phyloP scores from a whole-genome alignment of 345 rosid genomes.

The Eutrema heterophyllum region DNA sequence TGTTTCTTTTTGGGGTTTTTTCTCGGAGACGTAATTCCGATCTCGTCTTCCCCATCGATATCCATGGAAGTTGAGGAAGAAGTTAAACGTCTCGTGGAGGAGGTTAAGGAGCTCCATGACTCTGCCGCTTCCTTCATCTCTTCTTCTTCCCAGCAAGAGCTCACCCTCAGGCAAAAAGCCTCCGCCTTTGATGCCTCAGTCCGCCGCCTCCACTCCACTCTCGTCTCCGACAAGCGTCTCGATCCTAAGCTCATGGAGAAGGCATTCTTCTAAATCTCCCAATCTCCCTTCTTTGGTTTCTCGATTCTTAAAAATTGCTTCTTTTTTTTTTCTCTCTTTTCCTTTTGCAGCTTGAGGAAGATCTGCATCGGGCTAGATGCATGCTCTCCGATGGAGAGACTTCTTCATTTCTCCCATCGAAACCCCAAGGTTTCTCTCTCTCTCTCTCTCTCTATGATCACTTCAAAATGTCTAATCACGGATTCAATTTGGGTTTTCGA shows the following conservation, averaged over 20 bases:
- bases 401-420: constrained; percentile 70
- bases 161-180: constrained; percentile 62
- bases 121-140: constrained; percentile 54
- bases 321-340: background rate
- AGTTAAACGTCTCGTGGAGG: constrained; percentile 56
- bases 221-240: constrained; percentile 37
- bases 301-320: background rate
- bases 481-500: background rate
- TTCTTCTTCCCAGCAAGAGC: constrained; percentile 56
- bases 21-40: background rate
- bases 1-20: background rate
- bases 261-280: constrained; percentile 30
- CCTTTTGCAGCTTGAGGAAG: constrained; percentile 62
- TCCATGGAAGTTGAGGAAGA: constrained; percentile 56
- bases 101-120: constrained; percentile 77
- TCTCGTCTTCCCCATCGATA: background rate
- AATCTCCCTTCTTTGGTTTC: background rate
- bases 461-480: background rate
- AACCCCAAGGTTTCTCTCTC: constrained; percentile 50
- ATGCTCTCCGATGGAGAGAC: constrained; percentile 77
- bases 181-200: constrained; percentile 62
- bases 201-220: constrained; percentile 57
- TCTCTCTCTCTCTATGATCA: background rate
- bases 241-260: constrained; percentile 56
- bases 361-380: constrained; percentile 73